Evolutionary conservation across 208 protist genomes (phyloP).

Genomic region (Trypanosoma theileri): DNA sequence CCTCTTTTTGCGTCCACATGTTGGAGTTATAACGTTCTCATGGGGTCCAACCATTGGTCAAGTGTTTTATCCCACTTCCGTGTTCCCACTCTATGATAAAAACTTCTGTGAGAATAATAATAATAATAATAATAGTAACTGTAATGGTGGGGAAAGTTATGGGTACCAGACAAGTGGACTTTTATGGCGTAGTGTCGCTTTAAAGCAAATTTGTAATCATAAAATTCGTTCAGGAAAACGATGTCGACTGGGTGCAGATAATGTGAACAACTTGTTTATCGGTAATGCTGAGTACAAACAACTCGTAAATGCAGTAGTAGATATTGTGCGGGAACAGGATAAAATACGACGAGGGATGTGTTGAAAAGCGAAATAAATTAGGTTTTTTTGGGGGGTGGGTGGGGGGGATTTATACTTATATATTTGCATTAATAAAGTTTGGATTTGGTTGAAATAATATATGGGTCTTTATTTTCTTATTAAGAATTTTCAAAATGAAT

Average conservation of each 20-base stretch:
- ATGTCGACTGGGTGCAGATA: background rate
- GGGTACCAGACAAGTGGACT: background rate
- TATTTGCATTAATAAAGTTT: too few relatives aligned
- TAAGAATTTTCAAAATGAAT: too few relatives aligned
- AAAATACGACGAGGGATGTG: background rate
- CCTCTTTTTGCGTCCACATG: conserved; percentile 10
- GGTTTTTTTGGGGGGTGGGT: too few relatives aligned
- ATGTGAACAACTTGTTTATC: background rate
- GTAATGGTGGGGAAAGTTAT: background rate
- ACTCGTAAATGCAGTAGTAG: conserved; percentile 1
- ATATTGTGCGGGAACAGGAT: background rate
- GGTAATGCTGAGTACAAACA: background rate
- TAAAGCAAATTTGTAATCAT: conserved; percentile 1
- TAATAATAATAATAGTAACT: background rate
- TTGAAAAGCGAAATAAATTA: too few relatives aligned
- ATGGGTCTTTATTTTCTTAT: too few relatives aligned
- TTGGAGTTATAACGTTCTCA: conserved; percentile 16
- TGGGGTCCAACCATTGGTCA: background rate
- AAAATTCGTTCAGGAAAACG: background rate
- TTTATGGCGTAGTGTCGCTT: conserved; percentile 11
- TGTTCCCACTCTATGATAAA: conserved; percentile 1
- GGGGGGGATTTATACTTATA: too few relatives aligned
- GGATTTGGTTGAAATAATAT: too few relatives aligned
- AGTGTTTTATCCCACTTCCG: conserved; percentile 11
- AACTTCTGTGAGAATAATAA: too few relatives aligned